Base-by-base conservation (phyloP, 129 eudicot genomes). In the Dittrichia graveolens region DNA sequence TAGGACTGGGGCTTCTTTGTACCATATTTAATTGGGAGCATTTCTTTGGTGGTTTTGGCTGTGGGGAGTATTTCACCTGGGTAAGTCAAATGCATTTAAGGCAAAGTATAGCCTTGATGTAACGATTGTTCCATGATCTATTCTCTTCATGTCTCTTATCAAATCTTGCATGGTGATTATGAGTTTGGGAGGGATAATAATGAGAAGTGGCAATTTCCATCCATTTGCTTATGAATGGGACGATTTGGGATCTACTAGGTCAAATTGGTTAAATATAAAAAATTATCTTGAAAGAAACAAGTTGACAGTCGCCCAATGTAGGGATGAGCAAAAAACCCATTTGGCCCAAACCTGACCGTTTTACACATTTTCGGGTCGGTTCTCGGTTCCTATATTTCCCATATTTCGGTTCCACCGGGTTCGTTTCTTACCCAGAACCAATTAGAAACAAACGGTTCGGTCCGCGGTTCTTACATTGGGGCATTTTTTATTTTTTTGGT, bases 1-100 rank as follows among this genome's bases (percentile, higher is more conserved):
- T 62, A 90, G 99, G 99, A 95, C 67, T 95, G 99, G 99, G 99
- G 99, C 37, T 95, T 95, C 81, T 95, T 95, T 65, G 91, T 91
- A 79, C 99, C 99, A 38, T 95, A 95, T 77, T 81, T 95, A 77
- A 60, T 95, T 64, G 99, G 99, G 53, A 95, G 99, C 83, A 90
- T 90, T 71, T 91, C 99, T 63, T 88, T 95, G 71, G 72, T 95
- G 50, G 99, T 95, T 86, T 84, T 95, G 84, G 99, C 85, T 35
- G 75, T 95, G 14, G 99, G 99, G 73, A 95, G 99, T 86, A 86
- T 71, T 62, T 81, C 97, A 54, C 99, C 99, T 6, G 99, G 97
- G 99, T 95, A 90, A 83, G 95, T 73, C 24, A 24, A 4, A 69
- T 58, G 63, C 56, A 31, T 16, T 9, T 16, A 50, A 55, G 62